Evolutionary conservation across 305 asterid species (phyloP).

Genomic region (Withania somnifera): DNA sequence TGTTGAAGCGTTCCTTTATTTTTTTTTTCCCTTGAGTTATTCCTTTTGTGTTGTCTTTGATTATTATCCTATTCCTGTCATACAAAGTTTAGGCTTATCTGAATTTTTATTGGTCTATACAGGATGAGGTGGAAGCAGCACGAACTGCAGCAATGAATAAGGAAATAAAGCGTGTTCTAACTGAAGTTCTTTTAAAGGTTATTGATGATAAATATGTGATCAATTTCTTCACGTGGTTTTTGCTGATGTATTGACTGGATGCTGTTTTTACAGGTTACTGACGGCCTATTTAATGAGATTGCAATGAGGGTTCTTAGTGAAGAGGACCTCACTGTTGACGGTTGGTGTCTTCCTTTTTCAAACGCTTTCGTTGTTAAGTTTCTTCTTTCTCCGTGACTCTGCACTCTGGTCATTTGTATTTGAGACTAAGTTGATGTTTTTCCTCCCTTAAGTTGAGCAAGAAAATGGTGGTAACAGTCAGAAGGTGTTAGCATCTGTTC

Average conservation of each 20-base stretch:
- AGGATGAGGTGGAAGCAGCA: constrained; percentile 89
- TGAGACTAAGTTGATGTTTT: constrained; percentile 8
- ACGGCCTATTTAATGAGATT: constrained; percentile 93
- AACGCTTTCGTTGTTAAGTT: not conserved
- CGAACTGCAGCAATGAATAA: constrained; percentile 78
- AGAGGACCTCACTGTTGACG: constrained; percentile 58
- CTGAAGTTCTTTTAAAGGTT: constrained; percentile 96
- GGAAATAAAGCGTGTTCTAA: constrained; percentile 87
- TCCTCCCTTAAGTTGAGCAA: constrained; percentile 30
- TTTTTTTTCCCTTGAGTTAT: not conserved
- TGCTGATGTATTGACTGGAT: constrained; percentile 24
- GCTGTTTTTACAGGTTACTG: constrained; percentile 75
- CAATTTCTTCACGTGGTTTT: constrained; percentile 8
- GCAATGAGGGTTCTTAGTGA: constrained; percentile 87
- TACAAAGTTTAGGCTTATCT: constrained; percentile 10
- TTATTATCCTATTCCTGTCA: not conserved
- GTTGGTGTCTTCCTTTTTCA: constrained; percentile 25
- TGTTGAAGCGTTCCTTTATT: not conserved
- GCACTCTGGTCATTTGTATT: not conserved
- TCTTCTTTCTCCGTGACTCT: not conserved
- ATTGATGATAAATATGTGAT: constrained; percentile 26
- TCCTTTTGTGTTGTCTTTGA: not conserved
- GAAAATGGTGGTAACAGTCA: constrained; percentile 29
- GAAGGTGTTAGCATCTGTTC: constrained; percentile 32
- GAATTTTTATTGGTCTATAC: constrained; percentile 20